phyloP scores from a whole-genome alignment of 1,139 yeast genomes.

The Trichomonascaceae sp. region DNA sequence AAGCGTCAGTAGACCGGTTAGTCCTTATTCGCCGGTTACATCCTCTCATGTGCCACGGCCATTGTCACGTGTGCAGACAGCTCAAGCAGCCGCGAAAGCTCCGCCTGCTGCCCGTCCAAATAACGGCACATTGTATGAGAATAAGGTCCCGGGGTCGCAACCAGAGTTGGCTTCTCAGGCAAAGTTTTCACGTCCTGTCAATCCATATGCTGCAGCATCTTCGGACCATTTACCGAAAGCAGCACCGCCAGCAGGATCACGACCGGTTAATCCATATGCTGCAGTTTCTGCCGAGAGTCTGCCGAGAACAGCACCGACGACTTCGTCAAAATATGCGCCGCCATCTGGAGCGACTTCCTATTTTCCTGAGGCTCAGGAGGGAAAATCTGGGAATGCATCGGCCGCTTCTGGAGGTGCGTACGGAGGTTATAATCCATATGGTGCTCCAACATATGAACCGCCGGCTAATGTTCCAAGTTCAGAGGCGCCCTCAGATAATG shows the following conservation, averaged over 20 bases:
- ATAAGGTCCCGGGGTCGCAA: not conserved
- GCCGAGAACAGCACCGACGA: not conserved
- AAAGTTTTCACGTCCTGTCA: conserved; percentile 3
- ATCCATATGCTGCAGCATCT: conserved; percentile 10
- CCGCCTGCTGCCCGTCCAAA: not conserved
- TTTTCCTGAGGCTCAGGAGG: not conserved
- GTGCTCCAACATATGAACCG: conserved; percentile 12
- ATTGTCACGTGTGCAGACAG: not conserved
- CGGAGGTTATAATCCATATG: conserved; percentile 17
- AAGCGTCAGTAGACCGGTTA: not conserved
- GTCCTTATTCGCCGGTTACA: not conserved
- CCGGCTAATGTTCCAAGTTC: not conserved
- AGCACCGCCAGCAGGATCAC: not conserved
- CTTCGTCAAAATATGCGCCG: conserved; percentile 6
- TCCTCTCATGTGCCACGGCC: not conserved
- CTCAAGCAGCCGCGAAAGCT: not conserved
- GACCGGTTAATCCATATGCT: conserved; percentile 15
- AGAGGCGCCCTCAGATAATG: not conserved
- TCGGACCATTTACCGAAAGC: not conserved
- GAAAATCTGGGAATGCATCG: not conserved
- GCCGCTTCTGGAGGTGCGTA: not conserved
- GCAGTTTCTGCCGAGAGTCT: conserved; percentile 6
- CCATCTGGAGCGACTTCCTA: not conserved
- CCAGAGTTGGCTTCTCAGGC: not conserved
- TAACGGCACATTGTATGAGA: not conserved